Evolutionary conservation across 2,329 filamentous ascomycete genomes (phyloP), one percentile per base, ranked within the genome.

Genomic region (Talaromyces islandicus): DNA sequence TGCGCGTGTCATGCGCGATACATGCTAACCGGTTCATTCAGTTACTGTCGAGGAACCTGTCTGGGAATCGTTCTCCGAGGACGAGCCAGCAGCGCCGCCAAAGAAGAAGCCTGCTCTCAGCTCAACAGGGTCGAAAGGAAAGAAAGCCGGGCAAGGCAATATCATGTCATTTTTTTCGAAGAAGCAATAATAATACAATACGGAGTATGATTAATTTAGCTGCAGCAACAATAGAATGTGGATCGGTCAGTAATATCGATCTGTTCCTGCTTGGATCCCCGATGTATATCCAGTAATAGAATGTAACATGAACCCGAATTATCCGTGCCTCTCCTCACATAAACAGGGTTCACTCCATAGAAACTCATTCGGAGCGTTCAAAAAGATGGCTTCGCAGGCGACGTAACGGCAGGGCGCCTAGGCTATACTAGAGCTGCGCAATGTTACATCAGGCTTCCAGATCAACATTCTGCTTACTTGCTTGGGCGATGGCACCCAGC

Each of bases 11-110:
- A 35, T 32, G n/a, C 27, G 21, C 27, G 51, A 19, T 58, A 60
- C 64, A 66, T 52, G 35, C 48, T 54, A 58, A 61, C 24, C 7
- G 51, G 29, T 24, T 35, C 38, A 30, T 24, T 35, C 38, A 94
- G 92, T 96, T 32, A 96, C 92, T 1, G 88, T 88, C 65, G 90
- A 95, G 74, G 91, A 96, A 70, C 77, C 84, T 0, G 88, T 83
- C 0, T 97, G 92, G 92, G 92, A 97, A 73, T 93, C 89, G 0
- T 96, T 95, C 77, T 96, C 91, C 0, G 92, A 97, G 71, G 92
- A 96, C 64, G 92, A 96, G 65, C 84, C 87, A 24, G 72, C 71
- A 57, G 78, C 77, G 1, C 75, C 78, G 7, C 72, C 77, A 24
- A 80, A 81, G 12, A 78, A 81, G 61, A 77, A 78, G 24, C 72